Evolutionary conservation across 345 rosid species (phyloP).

Genomic region (Salix viminalis): DNA sequence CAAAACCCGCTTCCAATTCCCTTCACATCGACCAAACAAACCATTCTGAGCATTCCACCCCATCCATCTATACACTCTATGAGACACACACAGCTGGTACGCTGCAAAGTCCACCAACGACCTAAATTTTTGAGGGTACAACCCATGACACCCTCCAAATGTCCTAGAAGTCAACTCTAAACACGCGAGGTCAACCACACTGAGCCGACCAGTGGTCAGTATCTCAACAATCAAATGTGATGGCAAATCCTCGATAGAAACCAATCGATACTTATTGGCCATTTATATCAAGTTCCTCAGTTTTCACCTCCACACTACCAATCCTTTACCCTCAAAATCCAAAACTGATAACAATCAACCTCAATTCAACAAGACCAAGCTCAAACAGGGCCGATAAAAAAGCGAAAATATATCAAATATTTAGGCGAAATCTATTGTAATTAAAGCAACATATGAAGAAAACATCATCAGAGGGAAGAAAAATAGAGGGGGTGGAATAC

Average conservation of each 20-base stretch:
- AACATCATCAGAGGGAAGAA: constrained; percentile 55
- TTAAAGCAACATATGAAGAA: constrained; percentile 75
- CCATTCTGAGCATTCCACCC: constrained; percentile 43
- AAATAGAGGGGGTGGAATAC: constrained; percentile 46
- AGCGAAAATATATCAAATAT: constrained; percentile 45
- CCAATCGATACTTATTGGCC: constrained; percentile 58
- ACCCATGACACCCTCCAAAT: constrained; percentile 61
- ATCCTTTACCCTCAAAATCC: constrained; percentile 3
- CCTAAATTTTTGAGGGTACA: constrained; percentile 60
- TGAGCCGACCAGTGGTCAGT: constrained; percentile 62
- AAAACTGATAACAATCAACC: not conserved
- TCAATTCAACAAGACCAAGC: not conserved
- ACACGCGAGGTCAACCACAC: constrained; percentile 57
- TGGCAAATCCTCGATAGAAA: constrained; percentile 74
- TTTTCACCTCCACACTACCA: constrained; percentile 11
- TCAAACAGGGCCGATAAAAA: not conserved
- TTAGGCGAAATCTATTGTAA: constrained; percentile 72
- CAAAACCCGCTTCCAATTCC: constrained; percentile 83
- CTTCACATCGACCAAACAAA: constrained; percentile 68
- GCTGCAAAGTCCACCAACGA: constrained; percentile 81
- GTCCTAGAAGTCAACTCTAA: constrained; percentile 75
- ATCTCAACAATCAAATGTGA: constrained; percentile 86
- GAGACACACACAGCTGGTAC: constrained; percentile 61
- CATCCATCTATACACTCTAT: constrained; percentile 56
- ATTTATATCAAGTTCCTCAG: constrained; percentile 26